phyloP scores from a whole-genome alignment of 306 rosid species.

The Macrotyloma uniflorum region DNA sequence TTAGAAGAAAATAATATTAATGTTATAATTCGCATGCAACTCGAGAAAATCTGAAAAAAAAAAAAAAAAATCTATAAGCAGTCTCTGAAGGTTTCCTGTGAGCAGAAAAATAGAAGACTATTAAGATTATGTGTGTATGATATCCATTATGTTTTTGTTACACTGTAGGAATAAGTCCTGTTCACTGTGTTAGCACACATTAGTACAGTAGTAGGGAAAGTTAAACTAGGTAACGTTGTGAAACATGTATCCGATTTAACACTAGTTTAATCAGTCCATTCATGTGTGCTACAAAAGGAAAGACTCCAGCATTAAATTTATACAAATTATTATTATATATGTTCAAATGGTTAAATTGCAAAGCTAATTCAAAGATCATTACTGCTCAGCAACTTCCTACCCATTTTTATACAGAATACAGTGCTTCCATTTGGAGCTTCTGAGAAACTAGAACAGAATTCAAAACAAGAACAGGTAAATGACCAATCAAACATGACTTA shows the following conservation, averaged over 20 bases:
- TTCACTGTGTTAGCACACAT: background rate
- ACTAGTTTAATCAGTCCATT: slow-evolving; percentile 7
- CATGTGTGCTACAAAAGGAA: background rate
- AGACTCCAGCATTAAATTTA: background rate
- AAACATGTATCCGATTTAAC: slow-evolving; percentile 19
- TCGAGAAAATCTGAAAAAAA: background rate
- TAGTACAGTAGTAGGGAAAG: slow-evolving; percentile 4
- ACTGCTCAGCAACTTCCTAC: slow-evolving; percentile 10
- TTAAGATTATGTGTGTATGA: background rate
- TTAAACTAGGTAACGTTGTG: background rate
- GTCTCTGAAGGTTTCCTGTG: slow-evolving; percentile 7
- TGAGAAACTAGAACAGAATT: slow-evolving; percentile 16
- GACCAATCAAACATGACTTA: slow-evolving; percentile 38
- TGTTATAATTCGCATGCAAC: background rate
- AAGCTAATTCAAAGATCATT: slow-evolving; percentile 2
- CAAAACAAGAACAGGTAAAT: slow-evolving; percentile 20
- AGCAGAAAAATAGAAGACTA: slow-evolving; percentile 4
- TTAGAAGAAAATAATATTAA: slow-evolving; percentile 4
- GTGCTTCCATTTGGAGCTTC: slow-evolving; percentile 11
- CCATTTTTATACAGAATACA: slow-evolving; percentile 7
- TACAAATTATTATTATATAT: background rate
- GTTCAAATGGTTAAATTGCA: slow-evolving; percentile 1
- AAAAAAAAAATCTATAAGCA: background rate
- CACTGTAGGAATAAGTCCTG: background rate
- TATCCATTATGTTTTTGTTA: background rate